Evolutionary conservation across 1,284 basidiomycete genomes (phyloP).

Genomic region (Sporisorium scitamineum): DNA sequence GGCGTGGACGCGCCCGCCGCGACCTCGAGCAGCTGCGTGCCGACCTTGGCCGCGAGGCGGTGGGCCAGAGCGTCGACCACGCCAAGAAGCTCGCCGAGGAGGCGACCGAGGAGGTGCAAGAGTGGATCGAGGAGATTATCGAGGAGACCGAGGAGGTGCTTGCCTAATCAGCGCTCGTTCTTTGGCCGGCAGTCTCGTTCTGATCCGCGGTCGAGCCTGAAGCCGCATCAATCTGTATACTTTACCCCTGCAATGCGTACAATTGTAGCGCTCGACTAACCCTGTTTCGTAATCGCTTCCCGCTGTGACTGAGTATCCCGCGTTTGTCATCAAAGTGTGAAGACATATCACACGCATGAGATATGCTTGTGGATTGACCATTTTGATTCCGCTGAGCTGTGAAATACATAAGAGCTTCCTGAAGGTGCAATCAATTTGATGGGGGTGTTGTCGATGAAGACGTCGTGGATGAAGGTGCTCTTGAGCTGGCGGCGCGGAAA

Average conservation of each 20-base stretch:
- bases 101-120: constrained; percentile 67
- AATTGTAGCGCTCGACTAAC: not conserved
- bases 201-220: not conserved
- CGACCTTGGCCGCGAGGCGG: constrained; percentile 48
- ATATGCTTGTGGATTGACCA: not conserved
- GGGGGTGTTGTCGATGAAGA: constrained; percentile 19
- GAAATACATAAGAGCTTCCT: not conserved
- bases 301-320: not conserved
- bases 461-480: not conserved
- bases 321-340: not conserved
- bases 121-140: constrained; percentile 69
- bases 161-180: constrained; percentile 17
- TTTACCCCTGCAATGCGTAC: constrained; percentile 3
- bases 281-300: too few species aligned
- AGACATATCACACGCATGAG: not conserved
- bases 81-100: constrained; percentile 62
- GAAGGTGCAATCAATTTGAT: not conserved
- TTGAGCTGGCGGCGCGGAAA: constrained; percentile 21
- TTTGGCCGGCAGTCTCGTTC: too few species aligned
- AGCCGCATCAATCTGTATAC: constrained; percentile 11
- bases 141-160: constrained; percentile 68
- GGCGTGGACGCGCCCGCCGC: constrained; percentile 72
- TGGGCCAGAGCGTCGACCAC: constrained; percentile 48
- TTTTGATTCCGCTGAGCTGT: not conserved
- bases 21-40: constrained; percentile 54